Evolutionary conservation across 345 rosid genomes (phyloP).

Genomic region (Passiflora organensis): DNA sequence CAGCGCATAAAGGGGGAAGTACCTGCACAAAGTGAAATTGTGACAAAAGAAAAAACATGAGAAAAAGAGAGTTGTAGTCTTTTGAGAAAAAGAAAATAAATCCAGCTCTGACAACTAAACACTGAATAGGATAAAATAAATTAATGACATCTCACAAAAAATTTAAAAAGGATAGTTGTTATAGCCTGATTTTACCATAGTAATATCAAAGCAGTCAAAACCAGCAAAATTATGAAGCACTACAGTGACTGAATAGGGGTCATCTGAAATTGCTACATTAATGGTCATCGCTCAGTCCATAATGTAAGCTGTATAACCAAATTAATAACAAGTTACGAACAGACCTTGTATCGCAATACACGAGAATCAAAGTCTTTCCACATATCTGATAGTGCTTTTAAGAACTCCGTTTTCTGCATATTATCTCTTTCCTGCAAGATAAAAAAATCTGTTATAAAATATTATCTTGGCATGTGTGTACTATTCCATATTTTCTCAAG

Average conservation of each 20-base stretch:
- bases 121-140: too few relatives aligned
- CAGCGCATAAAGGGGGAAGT: conserved; percentile 97
- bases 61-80: background rate
- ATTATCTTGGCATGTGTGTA: background rate
- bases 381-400: conserved; percentile 96
- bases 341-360: conserved; percentile 92
- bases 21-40: conserved; percentile 47
- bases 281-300: background rate
- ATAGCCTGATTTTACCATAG: too few relatives aligned
- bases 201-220: too few relatives aligned
- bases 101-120: too few relatives aligned
- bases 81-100: background rate
- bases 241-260: too few relatives aligned
- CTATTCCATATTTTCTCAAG: conserved; percentile 8
- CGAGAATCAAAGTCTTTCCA: conserved; percentile 99
- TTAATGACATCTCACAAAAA: too few relatives aligned
- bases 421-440: conserved; percentile 83
- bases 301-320: background rate
- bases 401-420: conserved; percentile 93
- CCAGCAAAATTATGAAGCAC: too few relatives aligned
- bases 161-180: too few relatives aligned
- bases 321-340: conserved; percentile 12
- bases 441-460: conserved; percentile 12
- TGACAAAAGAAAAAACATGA: background rate
- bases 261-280: too few relatives aligned